Conservation (phyloP, 1,284 basidiomycete species). For the Flammula alnicola region DNA sequence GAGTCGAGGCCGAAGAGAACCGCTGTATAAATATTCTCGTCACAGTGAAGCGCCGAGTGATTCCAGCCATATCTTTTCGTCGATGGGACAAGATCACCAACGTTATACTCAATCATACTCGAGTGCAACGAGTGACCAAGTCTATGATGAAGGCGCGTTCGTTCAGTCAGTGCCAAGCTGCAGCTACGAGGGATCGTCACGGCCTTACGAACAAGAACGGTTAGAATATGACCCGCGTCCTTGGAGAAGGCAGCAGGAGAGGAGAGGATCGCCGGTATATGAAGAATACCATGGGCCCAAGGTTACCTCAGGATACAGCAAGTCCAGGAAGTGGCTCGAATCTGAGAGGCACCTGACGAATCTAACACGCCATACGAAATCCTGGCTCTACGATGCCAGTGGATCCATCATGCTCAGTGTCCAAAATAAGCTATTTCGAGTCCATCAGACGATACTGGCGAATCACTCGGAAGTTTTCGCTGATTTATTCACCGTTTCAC, state of each 20-base stretch:
- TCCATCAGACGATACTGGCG: conserved; percentile 23
- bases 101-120: neutral
- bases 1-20: conserved; percentile 2
- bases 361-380: conserved; percentile 8
- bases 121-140: neutral
- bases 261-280: conserved; percentile 9
- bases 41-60: conserved; percentile 6
- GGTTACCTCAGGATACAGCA: too few species aligned
- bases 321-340: too few species aligned
- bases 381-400: conserved; percentile 24
- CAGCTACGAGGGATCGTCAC: neutral
- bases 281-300: too few species aligned
- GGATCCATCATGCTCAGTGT: conserved; percentile 21
- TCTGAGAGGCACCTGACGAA: too few species aligned
- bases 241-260: neutral
- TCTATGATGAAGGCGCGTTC: neutral
- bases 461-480: conserved; percentile 22
- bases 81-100: neutral
- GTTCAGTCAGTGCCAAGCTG: neutral
- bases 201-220: neutral
- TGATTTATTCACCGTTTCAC: conserved; percentile 22
- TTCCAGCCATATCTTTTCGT: neutral
- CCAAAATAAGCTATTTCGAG: conserved; percentile 21
- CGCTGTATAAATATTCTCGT: neutral
- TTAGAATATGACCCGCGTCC: neutral